Conservation (phyloP, 352 stramenopile species). For the Thraustochytrium striatum region DNA sequence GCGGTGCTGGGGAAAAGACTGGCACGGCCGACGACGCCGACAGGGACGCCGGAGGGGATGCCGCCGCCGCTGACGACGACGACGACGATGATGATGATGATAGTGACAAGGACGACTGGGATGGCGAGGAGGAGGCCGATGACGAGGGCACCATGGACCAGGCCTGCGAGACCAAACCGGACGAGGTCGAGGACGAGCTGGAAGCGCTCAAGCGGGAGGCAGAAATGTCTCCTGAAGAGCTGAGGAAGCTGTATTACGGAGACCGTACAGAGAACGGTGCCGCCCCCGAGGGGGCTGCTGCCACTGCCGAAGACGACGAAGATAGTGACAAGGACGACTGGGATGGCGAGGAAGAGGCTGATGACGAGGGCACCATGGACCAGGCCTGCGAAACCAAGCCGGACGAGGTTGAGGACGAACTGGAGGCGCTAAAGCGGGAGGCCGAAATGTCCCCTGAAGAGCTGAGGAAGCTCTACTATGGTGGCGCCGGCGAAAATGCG, state of each 20-base stretch:
- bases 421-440: constrained; percentile 77
- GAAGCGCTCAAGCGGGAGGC: constrained; percentile 66
- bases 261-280: constrained; percentile 45
- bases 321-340: constrained; percentile 50
- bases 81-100: constrained; percentile 51
- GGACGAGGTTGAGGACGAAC: constrained; percentile 65
- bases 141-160: constrained; percentile 59
- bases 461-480: constrained; percentile 65
- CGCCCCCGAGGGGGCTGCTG: not conserved
- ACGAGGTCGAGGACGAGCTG: constrained; percentile 61
- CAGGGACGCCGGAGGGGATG: not conserved
- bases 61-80: no score
- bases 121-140: constrained; percentile 58
- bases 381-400: constrained; percentile 58
- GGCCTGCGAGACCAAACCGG: constrained; percentile 51
- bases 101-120: not conserved
- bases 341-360: constrained; percentile 53
- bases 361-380: constrained; percentile 49
- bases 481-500: constrained; percentile 39
- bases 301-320: constrained; percentile 51
- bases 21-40: constrained; percentile 36
- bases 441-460: constrained; percentile 85
- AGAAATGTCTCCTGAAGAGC: constrained; percentile 71
- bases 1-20: no score
- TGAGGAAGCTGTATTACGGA: constrained; percentile 65